phyloP scores from a whole-genome alignment of 2,329 filamentous ascomycete species.

The Botrytis paeoniae region DNA sequence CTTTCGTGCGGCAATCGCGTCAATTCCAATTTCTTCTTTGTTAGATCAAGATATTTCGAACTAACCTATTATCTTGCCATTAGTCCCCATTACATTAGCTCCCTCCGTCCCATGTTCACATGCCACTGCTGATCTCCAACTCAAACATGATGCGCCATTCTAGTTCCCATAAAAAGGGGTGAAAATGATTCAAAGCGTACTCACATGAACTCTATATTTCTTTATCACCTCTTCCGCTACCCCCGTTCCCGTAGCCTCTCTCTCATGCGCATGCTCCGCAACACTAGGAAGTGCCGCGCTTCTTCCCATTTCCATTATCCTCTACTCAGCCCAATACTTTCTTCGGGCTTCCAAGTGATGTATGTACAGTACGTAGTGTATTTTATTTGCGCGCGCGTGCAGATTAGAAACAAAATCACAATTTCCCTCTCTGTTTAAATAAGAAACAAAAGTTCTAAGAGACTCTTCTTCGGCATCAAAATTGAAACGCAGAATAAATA shows the following conservation, averaged over 20 bases:
- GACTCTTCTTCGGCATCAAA: not conserved
- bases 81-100: not conserved
- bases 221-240: constrained; percentile 38
- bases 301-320: not conserved
- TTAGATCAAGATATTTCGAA: constrained; percentile 64
- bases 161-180: not conserved
- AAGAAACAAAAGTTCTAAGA: not conserved
- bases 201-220: constrained; percentile 57
- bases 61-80: constrained; percentile 50
- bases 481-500: not conserved
- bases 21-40: constrained; percentile 63
- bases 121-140: not conserved
- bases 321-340: not conserved
- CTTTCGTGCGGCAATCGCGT: constrained; percentile 60
- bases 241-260: not conserved
- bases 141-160: not conserved
- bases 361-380: not conserved
- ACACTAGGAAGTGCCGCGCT: constrained; percentile 17
- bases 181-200: constrained; percentile 27
- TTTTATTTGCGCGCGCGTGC: not conserved
- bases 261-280: not conserved
- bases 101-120: not conserved
- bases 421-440: not conserved
- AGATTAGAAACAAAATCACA: not conserved
- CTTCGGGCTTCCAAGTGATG: not conserved